Evolutionary conservation across 441 rosid species (phyloP).

Genomic region (Gossypium schwendimanii): DNA sequence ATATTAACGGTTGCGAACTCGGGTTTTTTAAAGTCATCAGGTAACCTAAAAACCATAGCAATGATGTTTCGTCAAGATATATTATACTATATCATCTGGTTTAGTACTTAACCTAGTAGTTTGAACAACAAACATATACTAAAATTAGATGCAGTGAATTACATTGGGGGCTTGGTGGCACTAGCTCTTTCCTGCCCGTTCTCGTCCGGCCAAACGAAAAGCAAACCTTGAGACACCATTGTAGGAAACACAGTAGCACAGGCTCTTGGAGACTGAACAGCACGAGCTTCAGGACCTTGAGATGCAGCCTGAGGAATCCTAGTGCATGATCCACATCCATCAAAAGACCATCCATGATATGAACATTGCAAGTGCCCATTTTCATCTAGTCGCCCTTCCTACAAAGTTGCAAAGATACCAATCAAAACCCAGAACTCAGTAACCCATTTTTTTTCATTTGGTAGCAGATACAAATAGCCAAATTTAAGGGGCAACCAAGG

Average conservation of each 20-base stretch:
- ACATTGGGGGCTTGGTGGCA: slow-evolving; percentile 60
- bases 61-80: background rate
- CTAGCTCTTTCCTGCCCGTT: slow-evolving; percentile 78
- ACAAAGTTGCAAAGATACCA: slow-evolving; percentile 13
- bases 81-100: background rate
- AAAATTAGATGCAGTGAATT: slow-evolving; percentile 3
- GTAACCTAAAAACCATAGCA: slow-evolving; percentile 46
- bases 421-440: background rate
- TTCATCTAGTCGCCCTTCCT: slow-evolving; percentile 90
- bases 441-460: background rate
- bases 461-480: background rate
- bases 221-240: slow-evolving; percentile 80
- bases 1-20: slow-evolving; percentile 82
- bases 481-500: background rate
- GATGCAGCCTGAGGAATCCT: slow-evolving; percentile 70
- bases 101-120: background rate
- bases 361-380: slow-evolving; percentile 90
- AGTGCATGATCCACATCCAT: slow-evolving; percentile 81
- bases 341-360: slow-evolving; percentile 94
- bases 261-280: slow-evolving; percentile 68
- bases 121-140: background rate
- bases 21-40: slow-evolving; percentile 76
- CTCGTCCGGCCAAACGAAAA: slow-evolving; percentile 96
- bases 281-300: slow-evolving; percentile 90
- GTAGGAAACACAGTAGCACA: slow-evolving; percentile 67